Evolutionary conservation across 345 rosid genomes (phyloP).

Genomic region (Populus simonii): DNA sequence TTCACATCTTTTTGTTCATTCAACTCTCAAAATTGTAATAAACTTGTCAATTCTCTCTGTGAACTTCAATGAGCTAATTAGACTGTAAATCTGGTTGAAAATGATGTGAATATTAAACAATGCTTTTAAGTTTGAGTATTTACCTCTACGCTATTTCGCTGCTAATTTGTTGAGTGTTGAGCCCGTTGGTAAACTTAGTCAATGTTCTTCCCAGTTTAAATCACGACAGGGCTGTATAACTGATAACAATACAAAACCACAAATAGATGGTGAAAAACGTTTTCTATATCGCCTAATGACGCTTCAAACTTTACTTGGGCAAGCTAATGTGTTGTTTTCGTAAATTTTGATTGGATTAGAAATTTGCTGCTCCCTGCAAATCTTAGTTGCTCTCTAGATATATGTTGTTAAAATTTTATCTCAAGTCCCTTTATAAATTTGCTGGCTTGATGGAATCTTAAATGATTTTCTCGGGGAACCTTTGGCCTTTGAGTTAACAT

Average conservation of each 20-base stretch:
- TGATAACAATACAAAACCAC: too few species aligned
- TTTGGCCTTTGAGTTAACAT: background rate
- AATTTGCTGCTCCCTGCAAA: background rate
- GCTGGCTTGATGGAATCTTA: constrained; percentile 15
- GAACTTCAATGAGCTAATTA: background rate
- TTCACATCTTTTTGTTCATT: background rate
- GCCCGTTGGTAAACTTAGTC: background rate
- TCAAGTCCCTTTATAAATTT: constrained; percentile 3
- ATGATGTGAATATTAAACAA: background rate
- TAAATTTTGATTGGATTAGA: background rate
- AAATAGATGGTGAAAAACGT: background rate
- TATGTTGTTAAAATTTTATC: background rate
- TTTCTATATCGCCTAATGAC: background rate
- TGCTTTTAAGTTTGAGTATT: background rate
- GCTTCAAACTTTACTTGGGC: background rate
- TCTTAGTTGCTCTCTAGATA: background rate
- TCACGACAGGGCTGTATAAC: background rate
- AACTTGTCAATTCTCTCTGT: background rate
- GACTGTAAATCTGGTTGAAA: background rate
- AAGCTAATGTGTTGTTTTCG: background rate
- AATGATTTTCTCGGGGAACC: background rate
- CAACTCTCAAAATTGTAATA: background rate
- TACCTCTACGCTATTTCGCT: background rate
- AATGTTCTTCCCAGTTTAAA: background rate
- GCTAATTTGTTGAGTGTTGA: background rate